These are phyloP conservation scores for Corymbia citriodora DNA, from an alignment of 441 rosid species.

Conservation along the genomic window DNA sequence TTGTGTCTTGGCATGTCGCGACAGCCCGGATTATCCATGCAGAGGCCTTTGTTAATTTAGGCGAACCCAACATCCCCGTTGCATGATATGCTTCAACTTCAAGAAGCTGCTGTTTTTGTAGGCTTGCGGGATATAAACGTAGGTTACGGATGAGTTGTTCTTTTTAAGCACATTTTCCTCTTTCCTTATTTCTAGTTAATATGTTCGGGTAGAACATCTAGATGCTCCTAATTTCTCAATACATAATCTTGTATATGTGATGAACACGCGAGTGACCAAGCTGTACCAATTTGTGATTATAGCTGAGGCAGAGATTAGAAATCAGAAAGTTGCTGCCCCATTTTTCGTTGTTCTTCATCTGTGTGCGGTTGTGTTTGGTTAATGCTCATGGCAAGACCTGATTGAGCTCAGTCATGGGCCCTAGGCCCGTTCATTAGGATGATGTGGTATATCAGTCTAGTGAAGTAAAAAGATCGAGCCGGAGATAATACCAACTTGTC, in stretches of 20 bases:
- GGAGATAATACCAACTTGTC: neutral
- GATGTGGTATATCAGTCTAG: neutral
- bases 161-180: neutral
- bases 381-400: neutral
- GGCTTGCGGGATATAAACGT: neutral
- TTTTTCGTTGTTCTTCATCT: neutral
- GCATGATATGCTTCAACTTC: conserved; percentile 27
- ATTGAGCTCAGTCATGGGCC: neutral
- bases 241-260: neutral
- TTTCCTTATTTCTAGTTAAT: neutral
- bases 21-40: conserved; percentile 75
- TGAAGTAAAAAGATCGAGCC: neutral
- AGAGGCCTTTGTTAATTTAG: conserved; percentile 79
- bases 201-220: neutral
- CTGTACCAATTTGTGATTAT: neutral
- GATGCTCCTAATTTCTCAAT: neutral
- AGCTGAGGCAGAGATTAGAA: neutral
- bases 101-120: neutral
- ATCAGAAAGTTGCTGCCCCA: neutral
- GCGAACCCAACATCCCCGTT: conserved; percentile 72
- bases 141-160: neutral
- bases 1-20: conserved; percentile 81
- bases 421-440: neutral
- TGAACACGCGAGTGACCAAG: neutral
- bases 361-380: neutral